Base-by-base conservation (phyloP, 305 asterid species). In the Stenogyne calaminthoides region DNA sequence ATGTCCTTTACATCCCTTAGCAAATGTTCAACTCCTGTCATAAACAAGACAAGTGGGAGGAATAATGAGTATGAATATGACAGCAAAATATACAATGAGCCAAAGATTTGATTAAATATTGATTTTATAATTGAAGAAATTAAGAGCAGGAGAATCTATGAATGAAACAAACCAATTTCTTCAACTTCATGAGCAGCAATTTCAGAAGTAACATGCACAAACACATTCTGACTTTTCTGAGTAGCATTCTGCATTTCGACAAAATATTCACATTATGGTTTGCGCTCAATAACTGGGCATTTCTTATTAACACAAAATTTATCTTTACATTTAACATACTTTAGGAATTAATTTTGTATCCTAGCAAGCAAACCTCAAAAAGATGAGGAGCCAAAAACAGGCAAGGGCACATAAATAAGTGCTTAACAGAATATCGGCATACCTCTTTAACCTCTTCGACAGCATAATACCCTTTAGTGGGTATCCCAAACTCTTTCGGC, bases 391-490 rank as follows among this genome's bases (percentile, higher is more conserved):
- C 44, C 12, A 20, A 34, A 58, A 9, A 25, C 22, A 9, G 47
- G 15, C 5, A 66, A 49, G 20, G 4, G 61, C 9, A 18, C 32
- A 66, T 20, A 32, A 75, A 19, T n/a, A 64, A 29, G 36, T 22
- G 42, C 25, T 32, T 19, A n/a, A 40, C 18, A 14, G 19, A 70
- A 37, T 60, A 10, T 19, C 56, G 40, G 20, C 16, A n/a, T 76
- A 92, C 98, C 96, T 91, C 98, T 87, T 93, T 93, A 81, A 93
- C 98, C 82, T 93, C 97, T 80, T 93, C 97, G 37, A 93, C 95
- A 11, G 97, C 96, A 77, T 89, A 93, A 82, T 93, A 93, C 34
- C 97, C 97, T 86, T 93, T 93, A 46, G 92, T 88, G 40, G 98
- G 98, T 65, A 91, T 89, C 20, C 98, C 97, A 16, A 91, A 85